Evolutionary conservation across 2,329 filamentous ascomycete genomes (phyloP).

Genomic region (Aspergillus latus): DNA sequence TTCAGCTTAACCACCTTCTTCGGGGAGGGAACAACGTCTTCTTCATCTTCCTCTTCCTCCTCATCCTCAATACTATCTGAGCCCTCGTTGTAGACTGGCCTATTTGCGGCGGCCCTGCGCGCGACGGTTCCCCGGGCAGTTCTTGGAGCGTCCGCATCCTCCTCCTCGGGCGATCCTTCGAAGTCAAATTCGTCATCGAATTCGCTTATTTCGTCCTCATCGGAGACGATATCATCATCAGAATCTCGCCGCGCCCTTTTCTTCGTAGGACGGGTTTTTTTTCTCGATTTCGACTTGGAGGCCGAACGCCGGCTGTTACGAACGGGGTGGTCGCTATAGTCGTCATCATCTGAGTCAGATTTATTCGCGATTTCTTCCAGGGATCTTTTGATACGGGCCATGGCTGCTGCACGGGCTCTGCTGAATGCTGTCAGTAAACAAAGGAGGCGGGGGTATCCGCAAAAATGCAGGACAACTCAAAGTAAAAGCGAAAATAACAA

Average conservation of each 20-base stretch:
- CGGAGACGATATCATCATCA: conserved; percentile 44
- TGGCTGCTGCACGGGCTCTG: conserved; percentile 14
- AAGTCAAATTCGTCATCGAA: conserved; percentile 43
- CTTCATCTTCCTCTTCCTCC: conserved; percentile 19
- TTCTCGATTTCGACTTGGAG: conserved; percentile 34
- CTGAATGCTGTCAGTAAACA: not conserved
- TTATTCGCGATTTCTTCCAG: conserved; percentile 45
- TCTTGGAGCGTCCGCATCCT: conserved; percentile 47
- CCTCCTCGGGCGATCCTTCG: conserved; percentile 49
- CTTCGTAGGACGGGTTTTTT: conserved; percentile 35
- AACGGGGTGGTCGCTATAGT: conserved; percentile 43
- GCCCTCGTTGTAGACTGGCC: conserved; percentile 58
- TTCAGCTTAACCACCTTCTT: conserved; percentile 33
- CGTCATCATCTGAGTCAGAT: conserved; percentile 47
- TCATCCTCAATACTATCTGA: conserved; percentile 40
- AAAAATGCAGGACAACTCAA: not conserved
- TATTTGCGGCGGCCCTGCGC: conserved; percentile 56
- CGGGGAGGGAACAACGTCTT: conserved; percentile 17
- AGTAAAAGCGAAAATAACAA: too few relatives aligned
- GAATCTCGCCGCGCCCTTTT: conserved; percentile 49
- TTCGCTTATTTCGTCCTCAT: conserved; percentile 40
- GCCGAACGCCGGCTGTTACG: conserved; percentile 30
- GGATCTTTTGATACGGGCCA: conserved; percentile 42
- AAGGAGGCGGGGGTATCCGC: not conserved
- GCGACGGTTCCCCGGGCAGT: conserved; percentile 59